A percentile compares a stretch with the other conserved stretches of the same genome.
These are phyloP conservation scores for Mortierella antarctica DNA, from an alignment of 192 early-diverging fungal species.

Conservation along the genomic window DNA sequence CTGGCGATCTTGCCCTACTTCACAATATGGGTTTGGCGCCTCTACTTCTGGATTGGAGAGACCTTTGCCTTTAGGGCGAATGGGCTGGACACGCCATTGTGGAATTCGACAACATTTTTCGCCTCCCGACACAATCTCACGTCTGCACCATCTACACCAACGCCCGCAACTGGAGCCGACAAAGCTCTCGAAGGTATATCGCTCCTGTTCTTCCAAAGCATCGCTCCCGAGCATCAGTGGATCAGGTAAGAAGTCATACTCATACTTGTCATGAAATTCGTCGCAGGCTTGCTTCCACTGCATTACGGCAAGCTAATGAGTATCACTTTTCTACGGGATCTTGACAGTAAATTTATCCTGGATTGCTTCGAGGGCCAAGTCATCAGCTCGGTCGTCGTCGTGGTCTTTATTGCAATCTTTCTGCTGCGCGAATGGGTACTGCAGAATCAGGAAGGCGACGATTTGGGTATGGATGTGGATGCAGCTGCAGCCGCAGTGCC, in stretches of 20 bases:
- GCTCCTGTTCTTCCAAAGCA: constrained; percentile 6
- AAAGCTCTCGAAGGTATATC: constrained; percentile 11
- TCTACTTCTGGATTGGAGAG: constrained; percentile 87
- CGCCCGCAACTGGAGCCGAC: constrained; percentile 1
- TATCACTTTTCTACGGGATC: background rate
- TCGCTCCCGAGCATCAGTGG: constrained; percentile 40
- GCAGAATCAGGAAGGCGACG: constrained; percentile 57
- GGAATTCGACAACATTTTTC: constrained; percentile 32
- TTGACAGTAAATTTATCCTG: constrained; percentile 58
- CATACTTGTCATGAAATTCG: background rate
- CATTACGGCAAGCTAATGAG: background rate
- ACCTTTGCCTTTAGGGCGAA: constrained; percentile 54
- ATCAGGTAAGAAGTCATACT: constrained; percentile 17
- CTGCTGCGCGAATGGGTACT: constrained; percentile 90
- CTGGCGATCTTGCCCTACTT: constrained; percentile 83
- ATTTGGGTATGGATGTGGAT: constrained; percentile 2
- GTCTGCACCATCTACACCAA: background rate
- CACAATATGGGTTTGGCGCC: constrained; percentile 85
- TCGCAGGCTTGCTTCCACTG: background rate
- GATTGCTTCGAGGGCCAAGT: constrained; percentile 91
- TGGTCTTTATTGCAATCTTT: constrained; percentile 82
- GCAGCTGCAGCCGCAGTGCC: constrained; percentile 8
- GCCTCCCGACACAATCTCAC: constrained; percentile 26
- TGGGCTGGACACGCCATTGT: constrained; percentile 36
- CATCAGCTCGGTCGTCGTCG: constrained; percentile 77